Percentiles rank a stretch among this genome's conserved stretches.
These are phyloP conservation scores for Suillus placidus DNA, from an alignment of 768 basidiomycete genomes.

Conservation along the genomic window DNA sequence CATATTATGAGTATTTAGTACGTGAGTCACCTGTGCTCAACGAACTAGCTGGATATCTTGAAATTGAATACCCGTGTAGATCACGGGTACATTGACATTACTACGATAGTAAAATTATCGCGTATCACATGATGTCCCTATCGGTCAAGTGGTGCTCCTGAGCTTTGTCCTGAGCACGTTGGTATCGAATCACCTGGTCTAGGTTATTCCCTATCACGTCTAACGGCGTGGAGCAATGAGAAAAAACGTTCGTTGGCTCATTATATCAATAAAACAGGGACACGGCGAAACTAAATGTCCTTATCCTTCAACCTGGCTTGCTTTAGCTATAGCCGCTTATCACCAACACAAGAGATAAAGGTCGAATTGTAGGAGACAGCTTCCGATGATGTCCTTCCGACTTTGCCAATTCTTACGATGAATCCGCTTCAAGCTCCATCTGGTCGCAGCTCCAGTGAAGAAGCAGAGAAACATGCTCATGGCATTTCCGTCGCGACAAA, in stretches of 20 bases:
- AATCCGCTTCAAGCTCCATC: neutral
- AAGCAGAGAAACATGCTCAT: constrained; percentile 20
- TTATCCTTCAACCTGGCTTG: neutral
- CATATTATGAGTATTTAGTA: neutral
- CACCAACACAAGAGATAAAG: neutral
- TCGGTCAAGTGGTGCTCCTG: neutral
- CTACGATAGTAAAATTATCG: neutral
- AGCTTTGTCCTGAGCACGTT: neutral
- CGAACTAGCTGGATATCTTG: neutral
- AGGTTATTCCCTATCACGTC: neutral
- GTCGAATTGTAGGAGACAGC: neutral
- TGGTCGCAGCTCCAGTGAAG: neutral
- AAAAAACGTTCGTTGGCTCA: neutral
- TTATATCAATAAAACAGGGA: neutral
- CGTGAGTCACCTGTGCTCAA: neutral
- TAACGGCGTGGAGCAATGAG: neutral
- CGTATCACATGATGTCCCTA: neutral
- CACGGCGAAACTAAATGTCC: neutral
- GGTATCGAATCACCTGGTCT: neutral
- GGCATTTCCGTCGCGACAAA: constrained; percentile 39
- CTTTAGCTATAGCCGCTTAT: neutral
- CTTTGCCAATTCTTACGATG: neutral
- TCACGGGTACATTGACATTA: neutral
- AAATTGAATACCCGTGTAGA: neutral
- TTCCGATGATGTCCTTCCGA: neutral